Evolutionary conservation across 352 stramenopile genomes (phyloP).

Genomic region (Globisporangium takayamanum): DNA sequence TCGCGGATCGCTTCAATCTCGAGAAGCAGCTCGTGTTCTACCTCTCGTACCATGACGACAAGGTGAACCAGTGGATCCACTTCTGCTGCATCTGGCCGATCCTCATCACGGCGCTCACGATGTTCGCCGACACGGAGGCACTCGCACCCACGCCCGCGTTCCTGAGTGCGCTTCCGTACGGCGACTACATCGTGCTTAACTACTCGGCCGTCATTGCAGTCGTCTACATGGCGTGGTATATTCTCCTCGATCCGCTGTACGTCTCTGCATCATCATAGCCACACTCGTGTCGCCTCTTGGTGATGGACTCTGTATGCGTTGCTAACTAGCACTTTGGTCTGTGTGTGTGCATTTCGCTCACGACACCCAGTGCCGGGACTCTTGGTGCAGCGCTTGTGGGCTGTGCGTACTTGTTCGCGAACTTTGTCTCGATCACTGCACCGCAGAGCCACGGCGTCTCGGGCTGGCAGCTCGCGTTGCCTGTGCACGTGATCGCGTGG

Average conservation of each 20-base stretch:
- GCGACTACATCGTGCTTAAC: conserved; percentile 63
- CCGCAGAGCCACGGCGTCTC: conserved; percentile 28
- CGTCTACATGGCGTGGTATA: conserved; percentile 82
- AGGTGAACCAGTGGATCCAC: conserved; percentile 77
- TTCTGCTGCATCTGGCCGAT: conserved; percentile 84
- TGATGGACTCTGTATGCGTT: neutral
- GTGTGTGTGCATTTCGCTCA: neutral
- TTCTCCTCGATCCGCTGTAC: conserved; percentile 46
- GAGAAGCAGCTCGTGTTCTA: conserved; percentile 85
- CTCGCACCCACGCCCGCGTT: conserved; percentile 22
- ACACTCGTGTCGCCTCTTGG: too few relatives aligned
- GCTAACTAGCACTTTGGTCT: neutral
- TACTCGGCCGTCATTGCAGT: conserved; percentile 35
- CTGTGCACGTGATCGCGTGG: conserved; percentile 57
- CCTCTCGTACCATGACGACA: conserved; percentile 80
- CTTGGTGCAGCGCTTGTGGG: conserved; percentile 50
- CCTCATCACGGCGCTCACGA: conserved; percentile 63
- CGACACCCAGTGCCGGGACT: conserved; percentile 27
- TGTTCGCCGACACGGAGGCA: conserved; percentile 40
- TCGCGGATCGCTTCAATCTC: conserved; percentile 63
- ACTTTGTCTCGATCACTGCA: conserved; percentile 39
- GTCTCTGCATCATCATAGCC: conserved; percentile 2
- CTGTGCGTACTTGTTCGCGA: conserved; percentile 45
- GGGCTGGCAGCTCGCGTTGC: conserved; percentile 48
- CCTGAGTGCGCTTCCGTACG: conserved; percentile 21